Evolutionary conservation across 352 stramenopile species (phyloP), one percentile per base, ranked within the genome.

Genomic region (Pythium angustatum): DNA sequence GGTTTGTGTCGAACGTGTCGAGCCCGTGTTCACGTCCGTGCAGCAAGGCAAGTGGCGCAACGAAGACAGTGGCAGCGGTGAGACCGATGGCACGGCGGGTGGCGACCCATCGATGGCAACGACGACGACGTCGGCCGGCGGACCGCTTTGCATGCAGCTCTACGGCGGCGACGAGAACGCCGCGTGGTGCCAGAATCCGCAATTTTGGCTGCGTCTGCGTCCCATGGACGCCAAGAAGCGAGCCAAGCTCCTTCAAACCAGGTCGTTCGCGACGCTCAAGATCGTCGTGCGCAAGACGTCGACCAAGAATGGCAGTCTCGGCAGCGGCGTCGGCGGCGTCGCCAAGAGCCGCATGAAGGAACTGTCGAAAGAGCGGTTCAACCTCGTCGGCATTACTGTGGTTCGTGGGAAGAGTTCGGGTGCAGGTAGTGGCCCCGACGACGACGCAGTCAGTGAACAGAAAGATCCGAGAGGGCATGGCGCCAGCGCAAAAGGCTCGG

Each of bases 141-240:
- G 91, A 1, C 85, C 89, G 36, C 66, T 96, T 30, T 88, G 65
- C 57, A 55, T 58, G 64, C 79, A 73, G 33, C 70, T 76, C 59
- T 76, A 50, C 33, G 64, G 64, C 0, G 78, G 79, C 5, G 68
- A 79, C 7, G 79, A 88, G 34, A 93, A 93, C 59, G 28, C 80
- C 0, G 58, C 77, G 17, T 93, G 83, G 83, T 90, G 84, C 68
- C 88, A 96, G 61, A 97, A 97, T 50, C 90, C 91, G 11, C 91
- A 98, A 72, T 98, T 94, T 64, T 85, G 87, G 72, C 28, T 96
- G 34, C 78, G 78, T 0, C 66, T 92, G 15, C 53, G 61, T 24
- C 56, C 79, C 6, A 66, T 77, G 22, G 49, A 56, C 3, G 27
- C 43, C 19, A 52, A 71, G 47, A 50, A 71, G 17, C 62, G 65